Evolutionary conservation across 768 basidiomycete genomes (phyloP), one percentile per base, ranked within the genome.

Genomic region (Mycena floridula): DNA sequence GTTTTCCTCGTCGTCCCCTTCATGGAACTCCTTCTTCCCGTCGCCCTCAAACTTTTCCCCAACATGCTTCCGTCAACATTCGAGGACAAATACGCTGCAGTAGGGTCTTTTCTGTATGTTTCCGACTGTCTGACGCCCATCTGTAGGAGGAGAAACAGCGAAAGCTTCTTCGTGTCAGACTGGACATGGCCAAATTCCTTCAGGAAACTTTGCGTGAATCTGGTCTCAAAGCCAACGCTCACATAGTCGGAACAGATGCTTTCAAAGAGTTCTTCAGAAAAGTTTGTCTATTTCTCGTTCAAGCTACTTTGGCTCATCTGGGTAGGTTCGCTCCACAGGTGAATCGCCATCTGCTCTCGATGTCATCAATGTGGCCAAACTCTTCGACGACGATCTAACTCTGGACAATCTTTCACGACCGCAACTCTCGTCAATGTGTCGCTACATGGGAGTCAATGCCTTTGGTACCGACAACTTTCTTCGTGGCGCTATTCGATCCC

Each of bases 251-350:
- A 50, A 86, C 79, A 32, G 94, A 96, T 44, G 89, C 92, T 30
- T 99, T 99, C 79, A 97, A 97, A 61, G 92, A 95, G 64, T 99
- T 99, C 70, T 99, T 99, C 84, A 81, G 91, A 59, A 98, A 98
- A 70, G 92, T 90, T 42, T 30, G 5, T 27, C 21, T 36, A 15
- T 15, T 25, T 36, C 5, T 37, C 6, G 7, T 35, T 18, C 24
- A 27, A 38, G 15, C 32, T 16, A 15, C 23, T 26, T 35, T 15
- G n/a, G 26, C 37, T 25, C 20, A 18, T 36, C 26, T 26, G 13
- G 23, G 5, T 51, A 87, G 86, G 84, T 93, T 48, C 88, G 96
- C 42, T 89, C 90, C 4, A 98, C 95, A 0, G 96, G 96, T 39
- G 96, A 97, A 72, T 77, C 82, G 1, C 95, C 96, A 12, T 92